Evolutionary conservation across 2,329 filamentous ascomycete genomes (phyloP).

Genomic region (Epichloe gansuensis): DNA sequence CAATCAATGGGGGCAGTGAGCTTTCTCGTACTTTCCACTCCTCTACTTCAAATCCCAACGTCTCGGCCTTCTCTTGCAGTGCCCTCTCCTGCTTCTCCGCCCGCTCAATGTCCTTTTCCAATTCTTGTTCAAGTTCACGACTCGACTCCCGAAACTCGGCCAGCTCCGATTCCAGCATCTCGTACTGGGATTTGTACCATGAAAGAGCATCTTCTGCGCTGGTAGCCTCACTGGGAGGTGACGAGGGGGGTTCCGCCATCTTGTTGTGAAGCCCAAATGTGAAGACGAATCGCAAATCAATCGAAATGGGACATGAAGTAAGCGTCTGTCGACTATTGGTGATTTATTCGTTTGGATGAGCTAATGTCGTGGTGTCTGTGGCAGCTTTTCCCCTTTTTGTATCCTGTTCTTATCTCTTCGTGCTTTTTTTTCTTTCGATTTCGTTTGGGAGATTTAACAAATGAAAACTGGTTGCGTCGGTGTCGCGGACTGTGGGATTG

Average conservation of each 20-base stretch:
- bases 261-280: not conserved
- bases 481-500: not conserved
- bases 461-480: conserved; percentile 2
- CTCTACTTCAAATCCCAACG: conserved; percentile 75
- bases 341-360: not conserved
- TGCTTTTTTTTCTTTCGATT: not conserved
- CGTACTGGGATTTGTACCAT: conserved; percentile 96
- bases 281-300: not conserved
- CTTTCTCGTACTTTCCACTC: conserved; percentile 85
- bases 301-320: not conserved
- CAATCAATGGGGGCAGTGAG: not conserved
- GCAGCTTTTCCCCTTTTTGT: not conserved
- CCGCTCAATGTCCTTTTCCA: conserved; percentile 91
- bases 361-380: not conserved
- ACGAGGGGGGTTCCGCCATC: conserved; percentile 51
- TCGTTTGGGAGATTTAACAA: not conserved
- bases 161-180: conserved; percentile 80
- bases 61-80: conserved; percentile 77
- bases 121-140: conserved; percentile 82
- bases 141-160: conserved; percentile 90
- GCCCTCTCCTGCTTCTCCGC: conserved; percentile 85
- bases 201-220: conserved; percentile 62
- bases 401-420: not conserved
- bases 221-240: conserved; percentile 42
- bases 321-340: not conserved